Conservation (phyloP, 352 stramenopile genomes). For the Phytophthora chlamydospora region DNA sequence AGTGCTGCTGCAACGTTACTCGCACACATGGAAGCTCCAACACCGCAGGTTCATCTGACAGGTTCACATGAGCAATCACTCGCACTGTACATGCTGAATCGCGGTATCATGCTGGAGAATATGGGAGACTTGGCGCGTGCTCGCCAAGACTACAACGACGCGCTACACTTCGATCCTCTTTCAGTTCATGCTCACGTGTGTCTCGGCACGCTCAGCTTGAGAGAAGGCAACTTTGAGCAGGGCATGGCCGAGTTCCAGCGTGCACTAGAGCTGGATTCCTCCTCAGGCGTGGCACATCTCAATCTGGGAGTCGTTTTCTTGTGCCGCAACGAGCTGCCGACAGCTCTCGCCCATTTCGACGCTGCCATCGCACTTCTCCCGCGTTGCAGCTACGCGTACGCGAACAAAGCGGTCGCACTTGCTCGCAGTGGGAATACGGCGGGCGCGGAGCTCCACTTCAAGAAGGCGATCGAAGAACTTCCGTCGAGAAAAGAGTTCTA, state of each 20-base stretch:
- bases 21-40: slow-evolving; percentile 16
- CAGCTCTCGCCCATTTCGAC: slow-evolving; percentile 58
- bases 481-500: slow-evolving; percentile 78
- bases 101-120: slow-evolving; percentile 69
- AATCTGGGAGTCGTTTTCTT: slow-evolving; percentile 63
- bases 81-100: slow-evolving; percentile 76
- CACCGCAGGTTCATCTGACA: slow-evolving; percentile 35
- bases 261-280: slow-evolving; percentile 54
- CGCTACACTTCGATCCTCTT: slow-evolving; percentile 71
- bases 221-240: slow-evolving; percentile 46
- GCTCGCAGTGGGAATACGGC: slow-evolving; percentile 43
- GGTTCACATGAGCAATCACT: slow-evolving; percentile 70
- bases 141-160: slow-evolving; percentile 62
- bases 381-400: slow-evolving; percentile 67
- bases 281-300: slow-evolving; percentile 60
- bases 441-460: slow-evolving; percentile 58
- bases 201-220: slow-evolving; percentile 64
- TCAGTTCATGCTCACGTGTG: slow-evolving; percentile 60
- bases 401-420: slow-evolving; percentile 70
- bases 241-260: slow-evolving; percentile 42
- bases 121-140: slow-evolving; percentile 52
- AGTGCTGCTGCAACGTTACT: slow-evolving; percentile 20
- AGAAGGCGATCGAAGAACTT: slow-evolving; percentile 70
- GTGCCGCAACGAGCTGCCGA: slow-evolving; percentile 34
- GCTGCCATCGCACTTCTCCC: slow-evolving; percentile 54